These are phyloP conservation scores for Ceratobasidium papillatum DNA, from an alignment of 1,284 basidiomycete species.

Conservation along the genomic window DNA sequence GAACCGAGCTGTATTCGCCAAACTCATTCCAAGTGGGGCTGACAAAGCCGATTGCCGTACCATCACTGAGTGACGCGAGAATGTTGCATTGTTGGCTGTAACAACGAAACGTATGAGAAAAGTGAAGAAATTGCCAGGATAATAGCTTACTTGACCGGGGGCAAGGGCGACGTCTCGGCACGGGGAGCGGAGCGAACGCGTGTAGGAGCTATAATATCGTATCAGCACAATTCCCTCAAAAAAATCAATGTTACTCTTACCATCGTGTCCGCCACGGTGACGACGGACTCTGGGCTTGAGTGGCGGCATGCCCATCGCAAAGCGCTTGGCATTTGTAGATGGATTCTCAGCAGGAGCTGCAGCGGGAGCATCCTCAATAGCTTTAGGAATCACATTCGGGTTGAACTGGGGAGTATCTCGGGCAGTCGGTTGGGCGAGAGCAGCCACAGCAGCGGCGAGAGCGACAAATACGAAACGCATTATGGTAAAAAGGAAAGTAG, in stretches of 20 bases:
- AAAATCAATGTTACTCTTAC: neutral
- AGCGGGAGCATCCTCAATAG: neutral
- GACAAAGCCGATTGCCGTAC: neutral
- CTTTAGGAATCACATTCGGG: neutral
- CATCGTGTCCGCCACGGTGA: neutral
- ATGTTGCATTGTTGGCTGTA: constrained; percentile 2
- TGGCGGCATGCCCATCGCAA: constrained; percentile 26
- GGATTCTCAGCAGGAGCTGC: neutral
- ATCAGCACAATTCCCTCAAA: neutral
- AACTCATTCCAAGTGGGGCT: neutral
- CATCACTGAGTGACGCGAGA: neutral
- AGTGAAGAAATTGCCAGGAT: neutral
- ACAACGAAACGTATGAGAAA: neutral
- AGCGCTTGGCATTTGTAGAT: constrained; percentile 39
- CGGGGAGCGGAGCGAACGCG: constrained; percentile 2
- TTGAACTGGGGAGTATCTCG: neutral
- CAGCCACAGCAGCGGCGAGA: neutral
- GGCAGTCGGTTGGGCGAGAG: neutral
- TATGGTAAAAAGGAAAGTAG: neutral
- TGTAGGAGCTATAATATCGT: neutral
- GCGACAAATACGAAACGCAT: constrained; percentile 16
- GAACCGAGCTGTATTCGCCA: neutral
- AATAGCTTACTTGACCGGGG: neutral
- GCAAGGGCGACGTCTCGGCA: constrained; percentile 5
- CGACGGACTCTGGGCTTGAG: constrained; percentile 25